These are phyloP conservation scores for Rubia peregrina DNA, from an alignment of 305 asterid species.

Conservation along the genomic window DNA sequence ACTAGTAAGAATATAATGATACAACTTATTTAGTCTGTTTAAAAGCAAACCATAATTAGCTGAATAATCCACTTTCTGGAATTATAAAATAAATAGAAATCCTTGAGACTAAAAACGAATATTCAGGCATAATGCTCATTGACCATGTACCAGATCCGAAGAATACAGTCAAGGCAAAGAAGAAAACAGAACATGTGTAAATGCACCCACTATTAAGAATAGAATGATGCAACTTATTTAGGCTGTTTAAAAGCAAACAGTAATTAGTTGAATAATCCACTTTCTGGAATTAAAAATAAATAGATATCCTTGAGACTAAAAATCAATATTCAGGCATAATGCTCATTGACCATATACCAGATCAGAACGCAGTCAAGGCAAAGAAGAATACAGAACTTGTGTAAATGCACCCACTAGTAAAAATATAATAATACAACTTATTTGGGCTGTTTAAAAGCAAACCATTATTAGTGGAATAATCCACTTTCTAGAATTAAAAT, in stretches of 20 bases:
- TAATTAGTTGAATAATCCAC: not conserved
- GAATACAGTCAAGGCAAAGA: too few species aligned
- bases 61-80: not conserved
- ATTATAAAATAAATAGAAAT: not conserved
- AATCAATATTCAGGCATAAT: too few species aligned
- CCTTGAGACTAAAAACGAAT: too few species aligned
- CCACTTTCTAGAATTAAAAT: not conserved
- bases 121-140: too few species aligned
- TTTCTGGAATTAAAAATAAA: not conserved
- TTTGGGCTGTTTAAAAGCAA: not conserved
- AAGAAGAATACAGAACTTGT: not conserved
- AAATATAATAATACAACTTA: not conserved
- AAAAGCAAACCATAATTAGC: not conserved
- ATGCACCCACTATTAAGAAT: too few species aligned
- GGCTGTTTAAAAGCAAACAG: not conserved
- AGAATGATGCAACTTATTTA: not conserved
- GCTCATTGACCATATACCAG: not conserved
- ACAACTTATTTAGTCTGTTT: not conserved
- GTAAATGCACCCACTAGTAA: not conserved
- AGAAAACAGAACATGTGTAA: too few species aligned
- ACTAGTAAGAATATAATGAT: not conserved
- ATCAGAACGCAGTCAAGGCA: not conserved
- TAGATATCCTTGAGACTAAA: too few species aligned
- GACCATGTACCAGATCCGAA: too few species aligned
- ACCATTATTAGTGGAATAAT: not conserved